A percentile compares a stretch with the other conserved stretches of the same genome.
Conservation (phyloP, 176 grass and related monocot genomes). For the Phyllostachys edulis region DNA sequence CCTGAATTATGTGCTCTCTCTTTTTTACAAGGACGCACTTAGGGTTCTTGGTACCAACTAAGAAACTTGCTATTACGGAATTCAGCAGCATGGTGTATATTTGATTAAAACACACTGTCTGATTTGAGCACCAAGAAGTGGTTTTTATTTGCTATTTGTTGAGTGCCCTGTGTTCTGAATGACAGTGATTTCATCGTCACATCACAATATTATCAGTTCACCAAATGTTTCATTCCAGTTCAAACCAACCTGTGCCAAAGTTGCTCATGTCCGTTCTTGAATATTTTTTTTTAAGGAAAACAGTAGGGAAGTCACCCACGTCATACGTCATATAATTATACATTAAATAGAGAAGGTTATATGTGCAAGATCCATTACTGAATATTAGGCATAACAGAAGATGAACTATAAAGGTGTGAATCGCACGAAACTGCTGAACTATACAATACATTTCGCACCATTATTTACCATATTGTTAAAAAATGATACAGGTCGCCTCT, state of each 20-base stretch:
- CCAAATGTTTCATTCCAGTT: not conserved
- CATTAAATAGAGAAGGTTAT: not conserved
- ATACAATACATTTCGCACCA: not conserved
- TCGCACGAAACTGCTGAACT: not conserved
- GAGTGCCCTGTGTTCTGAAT: not conserved
- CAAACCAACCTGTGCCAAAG: not conserved
- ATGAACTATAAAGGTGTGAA: not conserved
- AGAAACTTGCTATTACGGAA: not conserved
- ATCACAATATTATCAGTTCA: not conserved
- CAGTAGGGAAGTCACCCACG: not conserved
- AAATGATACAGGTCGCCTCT: conserved; percentile 53
- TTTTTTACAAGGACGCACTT: not conserved
- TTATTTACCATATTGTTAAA: not conserved
- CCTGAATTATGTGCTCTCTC: not conserved
- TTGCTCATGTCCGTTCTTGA: not conserved
- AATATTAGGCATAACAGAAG: not conserved
- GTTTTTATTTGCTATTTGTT: not conserved
- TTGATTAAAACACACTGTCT: not conserved
- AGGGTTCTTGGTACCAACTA: not conserved
- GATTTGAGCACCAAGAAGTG: not conserved
- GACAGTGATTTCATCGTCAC: not conserved
- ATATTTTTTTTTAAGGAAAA: not conserved
- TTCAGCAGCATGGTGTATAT: not conserved
- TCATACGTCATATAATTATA: not conserved
- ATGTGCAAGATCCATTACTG: not conserved